Conservation (phyloP, 1,139 yeast species). For the Debaryomyces fabryi region DNA sequence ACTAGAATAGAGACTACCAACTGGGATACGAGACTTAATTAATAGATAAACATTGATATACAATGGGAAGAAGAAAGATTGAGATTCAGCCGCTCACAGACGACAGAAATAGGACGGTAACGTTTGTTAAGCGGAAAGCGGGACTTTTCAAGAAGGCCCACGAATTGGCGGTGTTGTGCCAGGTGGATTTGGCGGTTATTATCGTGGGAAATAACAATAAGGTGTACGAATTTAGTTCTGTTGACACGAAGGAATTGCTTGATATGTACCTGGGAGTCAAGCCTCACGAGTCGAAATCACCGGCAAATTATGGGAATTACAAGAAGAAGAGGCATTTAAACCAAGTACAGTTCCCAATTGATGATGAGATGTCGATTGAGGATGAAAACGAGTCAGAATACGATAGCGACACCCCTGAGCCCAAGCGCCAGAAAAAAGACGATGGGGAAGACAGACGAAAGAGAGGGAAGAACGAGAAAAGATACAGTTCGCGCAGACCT, state of each 20-base stretch:
- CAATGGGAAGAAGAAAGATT: constrained; percentile 96
- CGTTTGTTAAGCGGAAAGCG: constrained; percentile 92
- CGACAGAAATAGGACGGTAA: constrained; percentile 84
- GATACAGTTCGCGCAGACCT: constrained; percentile 11
- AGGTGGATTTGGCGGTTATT: constrained; percentile 89
- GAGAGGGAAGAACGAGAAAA: background rate
- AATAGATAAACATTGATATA: background rate
- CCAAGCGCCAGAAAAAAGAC: constrained; percentile 27
- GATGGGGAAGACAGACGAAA: constrained; percentile 3
- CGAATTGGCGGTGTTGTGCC: constrained; percentile 88
- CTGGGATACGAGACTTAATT: background rate
- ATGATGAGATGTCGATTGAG: constrained; percentile 23
- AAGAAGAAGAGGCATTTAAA: constrained; percentile 34
- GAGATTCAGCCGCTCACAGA: constrained; percentile 90
- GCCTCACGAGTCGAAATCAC: constrained; percentile 62
- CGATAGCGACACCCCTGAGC: constrained; percentile 33
- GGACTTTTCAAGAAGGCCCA: constrained; percentile 96
- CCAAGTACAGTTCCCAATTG: constrained; percentile 17
- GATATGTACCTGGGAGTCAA: constrained; percentile 48
- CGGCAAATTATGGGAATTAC: constrained; percentile 57
- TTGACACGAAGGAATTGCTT: constrained; percentile 64
- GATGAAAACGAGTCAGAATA: constrained; percentile 31
- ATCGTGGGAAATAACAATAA: constrained; percentile 84
- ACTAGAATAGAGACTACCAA: background rate
- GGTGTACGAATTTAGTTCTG: constrained; percentile 80